Percentiles rank a stretch among this genome's conserved stretches.
phyloP scores from a whole-genome alignment of 2,329 filamentous ascomycete genomes.

The Pezicula carpinea region DNA sequence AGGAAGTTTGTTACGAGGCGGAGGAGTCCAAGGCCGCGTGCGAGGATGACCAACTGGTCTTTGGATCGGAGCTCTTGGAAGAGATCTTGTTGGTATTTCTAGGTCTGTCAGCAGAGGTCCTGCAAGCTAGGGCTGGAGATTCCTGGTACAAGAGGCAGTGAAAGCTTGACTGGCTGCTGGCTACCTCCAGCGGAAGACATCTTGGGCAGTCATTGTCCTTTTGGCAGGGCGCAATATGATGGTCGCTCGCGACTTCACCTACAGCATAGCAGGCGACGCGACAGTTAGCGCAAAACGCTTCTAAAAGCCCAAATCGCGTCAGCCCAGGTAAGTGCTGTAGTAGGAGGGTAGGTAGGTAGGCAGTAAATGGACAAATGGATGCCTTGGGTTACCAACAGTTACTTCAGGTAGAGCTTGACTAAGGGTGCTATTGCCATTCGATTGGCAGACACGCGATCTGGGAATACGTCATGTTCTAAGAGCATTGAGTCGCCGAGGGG shows the following conservation, averaged over 20 bases:
- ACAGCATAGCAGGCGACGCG: neutral
- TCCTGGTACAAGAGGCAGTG: constrained; percentile 61
- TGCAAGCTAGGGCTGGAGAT: neutral
- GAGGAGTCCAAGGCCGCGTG: constrained; percentile 85
- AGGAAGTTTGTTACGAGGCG: constrained; percentile 93
- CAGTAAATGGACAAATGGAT: too few relatives aligned
- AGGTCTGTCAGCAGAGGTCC: constrained; percentile 10
- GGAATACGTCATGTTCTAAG: neutral
- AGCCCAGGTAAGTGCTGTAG: too few relatives aligned
- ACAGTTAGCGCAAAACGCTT: neutral
- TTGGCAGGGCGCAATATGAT: neutral
- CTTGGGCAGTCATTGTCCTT: constrained; percentile 18
- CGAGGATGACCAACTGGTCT: constrained; percentile 91
- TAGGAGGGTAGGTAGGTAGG: too few relatives aligned
- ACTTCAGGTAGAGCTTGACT: too few relatives aligned
- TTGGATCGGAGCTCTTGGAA: constrained; percentile 86
- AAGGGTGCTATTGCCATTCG: neutral
- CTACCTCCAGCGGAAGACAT: constrained; percentile 36
- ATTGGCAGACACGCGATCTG: constrained; percentile 2
- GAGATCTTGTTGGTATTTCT: constrained; percentile 91
- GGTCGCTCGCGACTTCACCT: neutral
- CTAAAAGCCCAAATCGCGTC: too few relatives aligned
- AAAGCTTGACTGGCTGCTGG: constrained; percentile 72
- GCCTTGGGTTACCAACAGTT: too few relatives aligned
- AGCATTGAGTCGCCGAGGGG: neutral